Base-by-base conservation (phyloP, 75 land plant genomes). In the Cryptomeria japonica region DNA sequence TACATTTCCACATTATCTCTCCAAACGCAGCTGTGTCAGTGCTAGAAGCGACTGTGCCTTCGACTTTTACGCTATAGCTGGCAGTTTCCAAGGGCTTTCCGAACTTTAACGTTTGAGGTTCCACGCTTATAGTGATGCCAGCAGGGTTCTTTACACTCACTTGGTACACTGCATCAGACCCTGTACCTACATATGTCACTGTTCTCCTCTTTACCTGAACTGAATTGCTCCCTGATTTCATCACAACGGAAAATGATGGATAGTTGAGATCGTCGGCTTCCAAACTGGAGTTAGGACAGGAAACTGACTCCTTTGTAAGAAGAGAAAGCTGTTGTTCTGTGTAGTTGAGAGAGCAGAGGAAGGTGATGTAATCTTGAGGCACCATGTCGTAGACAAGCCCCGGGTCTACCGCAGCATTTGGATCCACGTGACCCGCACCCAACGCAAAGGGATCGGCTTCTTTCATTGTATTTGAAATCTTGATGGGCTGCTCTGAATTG, bases 341-440 rank as follows among this genome's bases (percentile, higher is more conserved):
- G 87, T 94, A 96, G 84, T 94, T 93, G 28, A 96, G 85, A 7
- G 92, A 92, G 83, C 96, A 96, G 46, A 96, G 92, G 93, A 96
- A 94, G 83, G 86, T 88, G 47, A 96, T 77, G 87, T 96, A 96
- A 85, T 96, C 95, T 5, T 91, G 15, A 22, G 58, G 88, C 3
- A 44, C 82, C 38, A 93, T 46, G 79, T 96, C 98, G 75, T 96
- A 96, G n/a, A 96, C 94, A 16, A 96, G 94, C 5, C 98, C 94
- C 0, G 96, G 98, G 83, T 95, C 90, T 9, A 92, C 87, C 5
- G 95, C 96, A 28, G 82, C 34, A 1, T 85, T 72, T 11, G 95
- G 95, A 88, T 94, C 88, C 31, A 93, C 94, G 80, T 94, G 95
- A 6, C 96, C 98, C 13, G 94, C 91, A n/a, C 96, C 98, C 47